phyloP scores from a whole-genome alignment of 441 rosid genomes.

The Melastoma candidum region DNA sequence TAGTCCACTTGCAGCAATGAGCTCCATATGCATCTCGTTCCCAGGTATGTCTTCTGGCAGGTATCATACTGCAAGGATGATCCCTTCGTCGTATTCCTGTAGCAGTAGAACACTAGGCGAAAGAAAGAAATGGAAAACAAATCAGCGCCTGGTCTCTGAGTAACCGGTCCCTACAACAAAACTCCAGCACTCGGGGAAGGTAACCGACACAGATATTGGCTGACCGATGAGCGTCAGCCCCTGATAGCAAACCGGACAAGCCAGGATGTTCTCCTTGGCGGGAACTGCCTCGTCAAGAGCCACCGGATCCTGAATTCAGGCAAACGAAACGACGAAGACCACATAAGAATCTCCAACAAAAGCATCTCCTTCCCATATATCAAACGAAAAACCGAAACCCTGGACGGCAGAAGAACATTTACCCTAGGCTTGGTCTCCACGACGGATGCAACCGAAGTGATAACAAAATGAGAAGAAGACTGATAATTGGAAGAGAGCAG shows the following conservation, averaged over 20 bases:
- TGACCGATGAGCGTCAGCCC: constrained; percentile 25
- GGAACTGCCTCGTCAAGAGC: neutral
- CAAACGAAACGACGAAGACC: too few species aligned
- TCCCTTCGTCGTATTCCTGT: constrained; percentile 32
- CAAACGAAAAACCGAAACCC: too few species aligned
- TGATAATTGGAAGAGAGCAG: too few species aligned
- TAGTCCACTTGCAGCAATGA: constrained; percentile 44
- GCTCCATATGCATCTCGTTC: constrained; percentile 53
- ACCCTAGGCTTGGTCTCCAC: too few species aligned
- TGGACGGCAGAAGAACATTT: too few species aligned
- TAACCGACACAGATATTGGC: constrained; percentile 36
- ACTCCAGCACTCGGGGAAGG: neutral
- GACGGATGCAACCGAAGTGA: too few species aligned
- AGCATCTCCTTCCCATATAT: too few species aligned
- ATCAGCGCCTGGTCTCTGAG: neutral
- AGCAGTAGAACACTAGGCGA: constrained; percentile 1
- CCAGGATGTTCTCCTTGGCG: constrained; percentile 28
- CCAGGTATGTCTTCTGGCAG: constrained; percentile 44
- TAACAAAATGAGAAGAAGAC: too few species aligned
- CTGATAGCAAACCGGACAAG: constrained; percentile 66
- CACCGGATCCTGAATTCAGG: constrained; percentile 4
- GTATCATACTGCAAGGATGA: constrained; percentile 37
- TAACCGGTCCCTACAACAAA: neutral
- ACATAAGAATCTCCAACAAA: too few species aligned
- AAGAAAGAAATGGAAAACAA: neutral